phyloP scores from a whole-genome alignment of 306 rosid species.

The Delonix regia region DNA sequence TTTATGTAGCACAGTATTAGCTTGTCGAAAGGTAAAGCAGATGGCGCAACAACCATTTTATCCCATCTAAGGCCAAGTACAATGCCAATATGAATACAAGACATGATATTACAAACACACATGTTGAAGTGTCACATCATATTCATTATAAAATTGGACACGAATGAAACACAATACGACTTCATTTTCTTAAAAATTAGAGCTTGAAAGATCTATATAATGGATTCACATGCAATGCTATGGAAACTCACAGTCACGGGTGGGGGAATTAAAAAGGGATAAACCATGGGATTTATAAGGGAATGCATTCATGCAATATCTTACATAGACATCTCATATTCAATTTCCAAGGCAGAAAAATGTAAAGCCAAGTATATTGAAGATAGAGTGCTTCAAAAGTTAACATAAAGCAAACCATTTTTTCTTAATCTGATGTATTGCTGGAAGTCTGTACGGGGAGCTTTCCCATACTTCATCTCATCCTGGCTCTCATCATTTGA shows the following conservation, averaged over 20 bases:
- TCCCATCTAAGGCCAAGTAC: slow-evolving; percentile 18
- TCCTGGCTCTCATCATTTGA: slow-evolving; percentile 40
- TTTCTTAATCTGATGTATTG: slow-evolving; percentile 45
- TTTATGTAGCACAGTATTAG: background rate
- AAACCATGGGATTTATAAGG: background rate
- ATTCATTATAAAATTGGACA: too few species aligned
- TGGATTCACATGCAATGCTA: background rate
- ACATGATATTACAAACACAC: too few species aligned
- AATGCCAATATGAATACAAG: too few species aligned
- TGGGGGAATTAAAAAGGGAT: background rate
- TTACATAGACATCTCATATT: background rate
- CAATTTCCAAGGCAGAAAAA: background rate
- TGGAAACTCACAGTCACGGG: background rate
- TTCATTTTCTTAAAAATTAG: too few species aligned
- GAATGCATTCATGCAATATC: background rate
- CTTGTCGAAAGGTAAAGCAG: too few species aligned
- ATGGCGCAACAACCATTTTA: too few species aligned
- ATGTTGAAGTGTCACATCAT: too few species aligned
- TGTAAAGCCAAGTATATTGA: slow-evolving; percentile 19
- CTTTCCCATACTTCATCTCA: slow-evolving; percentile 40
- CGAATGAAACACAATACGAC: too few species aligned
- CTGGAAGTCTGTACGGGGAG: slow-evolving; percentile 50
- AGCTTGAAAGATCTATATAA: too few species aligned
- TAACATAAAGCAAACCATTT: slow-evolving; percentile 38
- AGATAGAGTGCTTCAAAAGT: slow-evolving; percentile 5